Conservation (phyloP, 2,329 filamentous ascomycete species). For the Tolypocladium guangdongense region DNA sequence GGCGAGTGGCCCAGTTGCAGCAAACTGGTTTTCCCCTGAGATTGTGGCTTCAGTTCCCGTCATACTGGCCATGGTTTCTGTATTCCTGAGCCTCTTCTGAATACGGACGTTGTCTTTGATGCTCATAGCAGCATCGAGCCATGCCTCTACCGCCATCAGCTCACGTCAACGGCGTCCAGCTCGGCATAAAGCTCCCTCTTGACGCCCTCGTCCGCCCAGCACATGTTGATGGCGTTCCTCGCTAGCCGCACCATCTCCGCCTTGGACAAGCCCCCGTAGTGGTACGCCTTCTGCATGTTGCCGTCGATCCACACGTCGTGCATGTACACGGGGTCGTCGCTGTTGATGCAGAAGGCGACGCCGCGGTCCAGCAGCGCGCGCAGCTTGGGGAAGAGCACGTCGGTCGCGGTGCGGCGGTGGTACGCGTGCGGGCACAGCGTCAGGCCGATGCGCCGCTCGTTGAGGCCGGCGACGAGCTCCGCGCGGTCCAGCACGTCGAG, state of each 20-base stretch:
- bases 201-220: conserved; percentile 29
- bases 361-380: conserved; percentile 47
- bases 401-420: conserved; percentile 8
- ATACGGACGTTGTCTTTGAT: neutral
- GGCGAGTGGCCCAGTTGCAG: no score
- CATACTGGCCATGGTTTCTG: no score
- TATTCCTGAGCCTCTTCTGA: no score
- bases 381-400: conserved; percentile 37
- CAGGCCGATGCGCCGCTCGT: conserved; percentile 43
- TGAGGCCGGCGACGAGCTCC: conserved; percentile 45
- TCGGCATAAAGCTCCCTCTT: conserved; percentile 20
- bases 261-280: conserved; percentile 27
- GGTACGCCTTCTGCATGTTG: conserved; percentile 31
- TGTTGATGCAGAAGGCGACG: conserved; percentile 59
- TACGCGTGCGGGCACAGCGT: conserved; percentile 50
- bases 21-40: no score
- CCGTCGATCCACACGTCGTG: conserved; percentile 37
- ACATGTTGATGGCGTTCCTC: conserved; percentile 32
- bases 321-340: conserved; percentile 59
- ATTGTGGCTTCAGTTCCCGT: no score
- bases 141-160: neutral
- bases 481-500: conserved; percentile 51
- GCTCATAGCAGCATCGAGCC: neutral
- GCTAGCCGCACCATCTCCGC: conserved; percentile 30
- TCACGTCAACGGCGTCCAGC: conserved; percentile 8